phyloP scores from a whole-genome alignment of 306 rosid genomes.

The Prunus persica region Prunus_persica_NCBIv2 NC_034016.1:12507001-12507500 shows the following conservation, averaged over 20 bases:
- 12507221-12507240: not conserved
- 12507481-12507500: conserved; percentile 91
- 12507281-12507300: conserved; percentile 90
- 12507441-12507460: conserved; percentile 87
- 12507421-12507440: conserved; percentile 81
- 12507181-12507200: not conserved
- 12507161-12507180: not conserved
- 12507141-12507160: not conserved
- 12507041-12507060: conserved; percentile 77
- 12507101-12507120: not conserved
- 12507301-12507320: conserved; percentile 79
- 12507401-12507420: conserved; percentile 78
- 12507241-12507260: conserved; percentile 42
- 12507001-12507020: conserved; percentile 82
- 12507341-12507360: conserved; percentile 85
- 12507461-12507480: conserved; percentile 94
- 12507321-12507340: conserved; percentile 81
- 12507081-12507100: not conserved
- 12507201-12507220: not conserved
- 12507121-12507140: not conserved
- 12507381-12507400: conserved; percentile 88
- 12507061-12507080: not conserved
- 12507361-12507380: conserved; percentile 73
- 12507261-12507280: conserved; percentile 97
- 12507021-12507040: conserved; percentile 89